These are phyloP conservation scores for Nitzschia sp. DNA, from an alignment of 108 stramenopile genomes.

Conservation along the genomic window DNA sequence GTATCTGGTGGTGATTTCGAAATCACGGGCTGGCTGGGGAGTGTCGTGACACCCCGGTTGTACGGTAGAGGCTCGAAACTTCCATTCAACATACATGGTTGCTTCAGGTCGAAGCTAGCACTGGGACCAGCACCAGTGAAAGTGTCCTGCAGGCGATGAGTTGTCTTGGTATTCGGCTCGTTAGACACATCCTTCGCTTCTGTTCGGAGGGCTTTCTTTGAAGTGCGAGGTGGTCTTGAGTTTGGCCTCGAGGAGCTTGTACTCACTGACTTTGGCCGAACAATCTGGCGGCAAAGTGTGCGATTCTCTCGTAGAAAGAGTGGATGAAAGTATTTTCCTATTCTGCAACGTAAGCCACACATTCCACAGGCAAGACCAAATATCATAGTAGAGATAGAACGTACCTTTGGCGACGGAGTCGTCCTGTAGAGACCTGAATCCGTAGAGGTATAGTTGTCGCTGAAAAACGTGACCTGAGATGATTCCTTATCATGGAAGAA, in stretches of 20 bases:
- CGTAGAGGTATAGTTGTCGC: conserved; percentile 70
- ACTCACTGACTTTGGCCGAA: conserved; percentile 4
- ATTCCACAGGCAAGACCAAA: not conserved
- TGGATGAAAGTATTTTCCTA: conserved; percentile 8
- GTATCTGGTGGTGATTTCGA: too few relatives aligned
- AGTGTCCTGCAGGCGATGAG: too few relatives aligned
- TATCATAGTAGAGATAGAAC: not conserved
- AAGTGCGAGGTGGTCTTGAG: not conserved
- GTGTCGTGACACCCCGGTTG: too few relatives aligned
- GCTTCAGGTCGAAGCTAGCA: too few relatives aligned
- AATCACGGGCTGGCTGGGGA: too few relatives aligned
- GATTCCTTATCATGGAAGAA: not conserved
- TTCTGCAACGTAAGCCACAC: not conserved
- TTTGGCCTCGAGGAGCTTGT: not conserved
- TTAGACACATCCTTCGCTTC: too few relatives aligned
- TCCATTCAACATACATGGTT: too few relatives aligned
- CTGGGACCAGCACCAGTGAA: too few relatives aligned
- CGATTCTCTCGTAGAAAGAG: conserved; percentile 2
- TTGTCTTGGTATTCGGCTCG: too few relatives aligned
- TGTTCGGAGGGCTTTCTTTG: not conserved
- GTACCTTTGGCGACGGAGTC: not conserved
- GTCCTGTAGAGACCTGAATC: conserved; percentile 33
- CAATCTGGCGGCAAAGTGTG: conserved; percentile 11
- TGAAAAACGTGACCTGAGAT: not conserved
- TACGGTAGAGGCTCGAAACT: not conserved